phyloP scores from a whole-genome alignment of 2,329 filamentous ascomycete species.

The Diaporthe australafricana region DNA sequence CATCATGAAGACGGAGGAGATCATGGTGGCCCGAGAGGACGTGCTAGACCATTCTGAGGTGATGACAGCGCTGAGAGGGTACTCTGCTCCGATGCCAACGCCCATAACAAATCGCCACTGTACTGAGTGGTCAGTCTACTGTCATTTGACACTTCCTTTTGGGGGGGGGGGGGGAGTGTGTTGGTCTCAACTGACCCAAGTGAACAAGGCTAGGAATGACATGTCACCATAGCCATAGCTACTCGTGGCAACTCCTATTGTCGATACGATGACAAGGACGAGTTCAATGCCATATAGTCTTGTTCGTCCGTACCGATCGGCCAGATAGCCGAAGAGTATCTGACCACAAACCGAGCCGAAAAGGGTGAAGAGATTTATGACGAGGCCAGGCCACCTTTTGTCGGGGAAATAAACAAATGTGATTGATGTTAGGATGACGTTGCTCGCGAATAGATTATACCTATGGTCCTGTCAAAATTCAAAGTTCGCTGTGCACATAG shows the following conservation, averaged over 20 bases:
- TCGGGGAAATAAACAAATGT: constrained; percentile 65
- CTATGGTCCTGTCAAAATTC: constrained; percentile 43
- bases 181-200: constrained; percentile 57
- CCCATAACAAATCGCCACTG: constrained; percentile 67
- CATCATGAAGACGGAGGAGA: constrained; percentile 76
- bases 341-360: constrained; percentile 65
- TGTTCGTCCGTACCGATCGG: constrained; percentile 66
- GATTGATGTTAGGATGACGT: constrained; percentile 64
- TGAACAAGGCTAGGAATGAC: constrained; percentile 62
- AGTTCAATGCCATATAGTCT: constrained; percentile 68
- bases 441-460: constrained; percentile 66
- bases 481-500: background rate
- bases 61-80: constrained; percentile 75
- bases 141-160: background rate
- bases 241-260: constrained; percentile 66
- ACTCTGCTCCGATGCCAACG: constrained; percentile 73
- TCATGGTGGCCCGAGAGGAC: constrained; percentile 74
- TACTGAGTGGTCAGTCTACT: background rate
- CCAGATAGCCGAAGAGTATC: constrained; percentile 64
- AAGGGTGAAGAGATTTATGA: constrained; percentile 65
- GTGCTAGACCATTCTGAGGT: constrained; percentile 74
- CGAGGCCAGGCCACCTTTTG: constrained; percentile 56
- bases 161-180: background rate
- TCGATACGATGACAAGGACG: constrained; percentile 66
- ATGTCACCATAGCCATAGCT: constrained; percentile 62